These are phyloP conservation scores for Fusarium coicis DNA, from an alignment of 2,329 filamentous ascomycete species.

Conservation along the genomic window DNA sequence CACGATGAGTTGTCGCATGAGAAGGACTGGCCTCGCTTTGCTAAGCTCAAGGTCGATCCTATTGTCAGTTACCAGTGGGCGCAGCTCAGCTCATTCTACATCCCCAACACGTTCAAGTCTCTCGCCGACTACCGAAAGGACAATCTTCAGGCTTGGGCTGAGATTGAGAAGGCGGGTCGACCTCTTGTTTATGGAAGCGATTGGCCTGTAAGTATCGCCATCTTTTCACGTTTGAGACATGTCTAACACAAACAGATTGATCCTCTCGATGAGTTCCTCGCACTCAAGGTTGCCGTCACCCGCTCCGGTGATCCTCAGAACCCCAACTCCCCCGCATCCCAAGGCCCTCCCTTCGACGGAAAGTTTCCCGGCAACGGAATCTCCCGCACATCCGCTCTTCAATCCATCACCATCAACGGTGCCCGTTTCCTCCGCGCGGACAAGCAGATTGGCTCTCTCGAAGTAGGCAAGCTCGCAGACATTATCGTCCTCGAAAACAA, in stretches of 20 bases:
- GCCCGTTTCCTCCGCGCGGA: conserved; percentile 42
- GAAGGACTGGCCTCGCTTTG: conserved; percentile 42
- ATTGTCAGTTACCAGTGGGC: conserved; percentile 45
- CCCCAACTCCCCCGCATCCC: conserved; percentile 40
- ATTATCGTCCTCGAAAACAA: conserved; percentile 41
- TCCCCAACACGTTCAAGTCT: conserved; percentile 39
- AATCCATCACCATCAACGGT: conserved; percentile 39
- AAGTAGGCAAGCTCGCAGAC: conserved; percentile 43
- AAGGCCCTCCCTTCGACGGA: conserved; percentile 33
- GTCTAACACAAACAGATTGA: conserved; percentile 36
- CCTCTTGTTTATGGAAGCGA: conserved; percentile 42
- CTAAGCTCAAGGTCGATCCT: conserved; percentile 39
- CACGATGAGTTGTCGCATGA: conserved; percentile 41
- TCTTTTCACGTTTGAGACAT: not conserved
- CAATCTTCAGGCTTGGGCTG: conserved; percentile 45
- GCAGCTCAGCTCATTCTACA: conserved; percentile 42
- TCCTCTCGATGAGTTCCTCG: conserved; percentile 44
- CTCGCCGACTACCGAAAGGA: conserved; percentile 34
- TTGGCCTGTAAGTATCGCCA: conserved; percentile 39
- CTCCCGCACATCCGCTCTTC: conserved; percentile 35
- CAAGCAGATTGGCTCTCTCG: conserved; percentile 40
- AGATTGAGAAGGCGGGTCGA: conserved; percentile 31
- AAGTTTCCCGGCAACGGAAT: conserved; percentile 38
- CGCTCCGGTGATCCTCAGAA: conserved; percentile 42
- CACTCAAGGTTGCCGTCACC: conserved; percentile 43